Evolutionary conservation across 2,329 filamentous ascomycete genomes (phyloP), one percentile per base, ranked within the genome.

Genomic region (Acephala macrosclerotiorum): DNA sequence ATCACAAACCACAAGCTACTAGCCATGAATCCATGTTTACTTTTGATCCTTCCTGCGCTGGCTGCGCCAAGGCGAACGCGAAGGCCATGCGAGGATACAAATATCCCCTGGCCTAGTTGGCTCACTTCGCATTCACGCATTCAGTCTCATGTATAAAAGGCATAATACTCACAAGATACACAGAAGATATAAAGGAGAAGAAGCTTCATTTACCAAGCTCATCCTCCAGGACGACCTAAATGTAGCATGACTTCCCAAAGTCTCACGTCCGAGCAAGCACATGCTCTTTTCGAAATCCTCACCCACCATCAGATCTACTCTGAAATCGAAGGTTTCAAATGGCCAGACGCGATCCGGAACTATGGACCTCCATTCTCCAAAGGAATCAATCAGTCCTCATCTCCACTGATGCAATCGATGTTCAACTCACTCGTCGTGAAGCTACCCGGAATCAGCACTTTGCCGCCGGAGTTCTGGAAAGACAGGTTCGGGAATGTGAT

Each of bases 241-340:
- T 4, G 1, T 12, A 38, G 12, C 16, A 57, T 57, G 55, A 38
- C 55, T 38, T 35, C 55, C 18, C 36, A 29, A 2, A 57, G 33
- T 38, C 55, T 69, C 16, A 64, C 68, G 14, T 63, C 68, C 11
- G 63, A 60, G 12, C 73, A 74, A 55, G 59, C 68, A 38, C 66
- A 71, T 49, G 73, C 73, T 38, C 69, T 75, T 22, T 68, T 74
- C 56, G 70, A 73, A 60, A 71, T 75, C 59, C 69, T 75, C 29
- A 72, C 71, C 45, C 73, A 75, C 61, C 65, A 73, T 65, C 69
- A 75, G 57, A 86, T 85, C 0, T 89, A 89, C 71, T 77, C 84
- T 14, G 92, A 96, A 77, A 91, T 93, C 67, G 85, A 90, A 74
- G 84, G 84, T 67, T 93, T 94, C 82, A 92, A 89, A 73, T 78